Evolutionary conservation across 1,139 yeast genomes (phyloP), one percentile per base, ranked within the genome.

Genomic region (Zygosaccharomyces sapae): DNA sequence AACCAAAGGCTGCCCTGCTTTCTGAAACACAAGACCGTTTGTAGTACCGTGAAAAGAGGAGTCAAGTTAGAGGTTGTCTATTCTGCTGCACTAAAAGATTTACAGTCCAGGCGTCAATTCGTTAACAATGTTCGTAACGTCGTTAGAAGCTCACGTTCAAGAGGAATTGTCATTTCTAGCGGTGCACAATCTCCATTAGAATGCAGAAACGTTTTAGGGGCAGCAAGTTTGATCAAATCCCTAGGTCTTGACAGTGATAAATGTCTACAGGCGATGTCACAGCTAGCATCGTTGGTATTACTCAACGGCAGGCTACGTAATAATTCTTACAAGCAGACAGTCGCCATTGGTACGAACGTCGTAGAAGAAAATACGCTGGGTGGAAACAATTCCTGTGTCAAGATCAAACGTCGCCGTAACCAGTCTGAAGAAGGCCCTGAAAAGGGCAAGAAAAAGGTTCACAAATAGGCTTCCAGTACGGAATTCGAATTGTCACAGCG

Each of bases 41-140:
- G 96, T 36, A 80, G 88, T 41, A 97, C 95, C 1, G 75, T 86
- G 13, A 84, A 83, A 16, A 50, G 65, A 13, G 98, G 98, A 1
- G 77, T 89, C 41, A 81, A 81, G 55, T 78, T 92, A 55, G 98
- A 92, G 64, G 75, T 92, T 10, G 75, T 81, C 47, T 92, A 92
- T 65, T 71, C 79, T 12, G 72, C 79, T 39, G 69, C 83, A 30
- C 68, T 76, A 5, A 67, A 75, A 4, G 75, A 74, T 39, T 68
- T 63, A 8, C 57, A 65, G 34, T 65, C 72, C 31, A 72, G 90
- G 47, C 73, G 79, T 48, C 79, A 79, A 46, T 79, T 84, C 56
- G 81, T 90, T 43, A 74, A 81, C 42, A 90, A 88, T 60, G 79
- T 83, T 1, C 74, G 86, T 44, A 83, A 86, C 58, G 74, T 92